Percentiles rank a stretch among this genome's conserved stretches.
phyloP scores from a whole-genome alignment of 768 basidiomycete species.

The Calocybe gangraenosa region DNA sequence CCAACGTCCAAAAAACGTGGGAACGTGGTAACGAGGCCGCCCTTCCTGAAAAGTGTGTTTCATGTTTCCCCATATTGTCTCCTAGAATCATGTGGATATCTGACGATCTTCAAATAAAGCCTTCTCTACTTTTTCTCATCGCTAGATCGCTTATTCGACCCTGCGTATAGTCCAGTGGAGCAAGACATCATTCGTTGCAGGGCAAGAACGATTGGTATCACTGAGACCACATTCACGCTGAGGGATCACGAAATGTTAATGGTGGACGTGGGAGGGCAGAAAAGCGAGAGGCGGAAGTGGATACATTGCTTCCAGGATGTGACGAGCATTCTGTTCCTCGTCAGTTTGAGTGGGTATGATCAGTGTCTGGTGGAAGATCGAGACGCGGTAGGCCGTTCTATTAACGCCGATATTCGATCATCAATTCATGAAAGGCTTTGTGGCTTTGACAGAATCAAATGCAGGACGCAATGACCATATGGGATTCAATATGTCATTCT shows the following conservation, averaged over 20 bases:
- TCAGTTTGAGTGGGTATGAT: constrained; percentile 90
- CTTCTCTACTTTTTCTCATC: constrained; percentile 74
- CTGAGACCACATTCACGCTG: constrained; percentile 79
- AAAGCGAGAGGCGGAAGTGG: constrained; percentile 91
- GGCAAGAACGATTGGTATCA: constrained; percentile 88
- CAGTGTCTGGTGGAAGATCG: constrained; percentile 91
- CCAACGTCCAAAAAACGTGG: constrained; percentile 71
- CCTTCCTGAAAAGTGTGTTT: constrained; percentile 78
- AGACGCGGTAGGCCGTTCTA: constrained; percentile 78
- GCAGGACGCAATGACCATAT: constrained; percentile 98
- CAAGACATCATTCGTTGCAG: constrained; percentile 87
- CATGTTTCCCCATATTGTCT: constrained; percentile 1
- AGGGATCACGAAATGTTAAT: constrained; percentile 83
- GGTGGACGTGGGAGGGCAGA: constrained; percentile 93
- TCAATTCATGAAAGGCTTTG: no score
- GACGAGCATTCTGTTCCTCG: constrained; percentile 88
- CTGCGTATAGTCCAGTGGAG: constrained; percentile 68
- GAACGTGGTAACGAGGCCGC: constrained; percentile 86
- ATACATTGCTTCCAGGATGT: constrained; percentile 96
- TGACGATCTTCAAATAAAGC: constrained; percentile 29
- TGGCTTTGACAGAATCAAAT: constrained; percentile 76
- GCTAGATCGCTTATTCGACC: constrained; percentile 75
- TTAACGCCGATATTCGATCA: no score
- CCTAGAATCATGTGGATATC: not conserved
- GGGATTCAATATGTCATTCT: constrained; percentile 97